Base-by-base conservation (phyloP, 768 basidiomycete species). In the Boletus tomentosulus region DNA sequence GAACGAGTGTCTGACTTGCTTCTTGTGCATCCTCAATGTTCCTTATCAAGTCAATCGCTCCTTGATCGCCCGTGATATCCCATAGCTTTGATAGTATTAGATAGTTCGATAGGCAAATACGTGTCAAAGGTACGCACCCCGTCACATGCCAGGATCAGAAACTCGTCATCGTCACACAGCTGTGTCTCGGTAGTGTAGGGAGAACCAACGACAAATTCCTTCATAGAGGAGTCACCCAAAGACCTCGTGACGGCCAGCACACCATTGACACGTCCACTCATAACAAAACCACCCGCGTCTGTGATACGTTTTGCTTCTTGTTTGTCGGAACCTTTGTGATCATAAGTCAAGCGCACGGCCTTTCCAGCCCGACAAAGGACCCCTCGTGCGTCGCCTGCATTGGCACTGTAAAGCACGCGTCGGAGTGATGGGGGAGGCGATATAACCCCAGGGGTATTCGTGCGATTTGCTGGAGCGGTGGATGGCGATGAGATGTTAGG, bases 151-250 rank as follows among this genome's bases (percentile, higher is more conserved):
- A 99, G 79, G 54, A 99, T 89, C 59, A 98, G 68, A 69, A 96
- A 92, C 68, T 98, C 96, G 66, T 98, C 97, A 6, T 91, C 86
- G 8, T 90, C 85, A 51, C 87, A 87, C 39, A 99, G 73, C 61
- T 87, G 84, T 12, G 96, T 98, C 71, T 98, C 95, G n/a, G 97
- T 98, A 19, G 97, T 99, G 71, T 96, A 99, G 6, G 97, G 97
- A 28, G 91, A 83, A 2, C 97, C 97, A 46, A 98, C 97, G 11
- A 99, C 97, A 68, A 95, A 99, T 64, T 99, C 97, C 73, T 99
- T 99, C 97, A 99, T 98, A 7, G 92, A 89, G 2, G 93, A 89
- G 66, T 99, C 97, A 33, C 97, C 97, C 53, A 99, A 75, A 63
- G 93, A 93, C 54, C 97, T 80, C 16, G 97, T 99, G 28, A 99